Conservation (phyloP, 1,284 basidiomycete genomes). For the Sanghuangporus baumii region DNA sequence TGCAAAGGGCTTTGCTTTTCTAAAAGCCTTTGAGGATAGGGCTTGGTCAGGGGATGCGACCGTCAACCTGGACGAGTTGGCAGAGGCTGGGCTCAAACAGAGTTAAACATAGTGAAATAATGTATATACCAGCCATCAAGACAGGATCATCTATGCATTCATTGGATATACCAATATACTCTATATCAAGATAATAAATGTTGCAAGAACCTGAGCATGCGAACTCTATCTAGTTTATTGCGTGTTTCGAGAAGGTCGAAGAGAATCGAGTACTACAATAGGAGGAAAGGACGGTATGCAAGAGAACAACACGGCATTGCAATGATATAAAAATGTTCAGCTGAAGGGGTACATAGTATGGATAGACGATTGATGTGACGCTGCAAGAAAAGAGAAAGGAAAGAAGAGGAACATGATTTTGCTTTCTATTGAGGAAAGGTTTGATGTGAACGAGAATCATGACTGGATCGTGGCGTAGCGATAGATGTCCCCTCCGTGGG, state of each 20-base stretch:
- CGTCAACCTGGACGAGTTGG: slow-evolving; percentile 24
- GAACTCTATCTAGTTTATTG: neutral
- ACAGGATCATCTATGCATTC: neutral
- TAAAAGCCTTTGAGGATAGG: slow-evolving; percentile 39
- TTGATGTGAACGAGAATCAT: neutral
- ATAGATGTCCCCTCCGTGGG: neutral
- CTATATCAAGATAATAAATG: neutral
- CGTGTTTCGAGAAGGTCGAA: neutral
- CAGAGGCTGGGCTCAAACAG: neutral
- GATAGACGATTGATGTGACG: neutral
- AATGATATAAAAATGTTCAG: neutral
- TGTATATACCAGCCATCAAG: neutral
- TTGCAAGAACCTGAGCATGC: neutral
- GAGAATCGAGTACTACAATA: neutral
- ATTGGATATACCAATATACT: neutral
- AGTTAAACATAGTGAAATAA: neutral
- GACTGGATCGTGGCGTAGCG: neutral
- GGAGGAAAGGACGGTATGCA: neutral
- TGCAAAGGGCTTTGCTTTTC: slow-evolving; percentile 41
- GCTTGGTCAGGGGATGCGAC: slow-evolving; percentile 33
- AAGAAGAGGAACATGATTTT: neutral
- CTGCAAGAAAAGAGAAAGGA: neutral
- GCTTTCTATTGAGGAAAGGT: neutral
- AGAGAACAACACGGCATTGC: neutral
- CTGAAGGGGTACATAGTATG: neutral